Percentiles rank a stretch among this genome's conserved stretches.
These are phyloP conservation scores for Fusarium verticillioides DNA, from an alignment of 2,329 filamentous ascomycete genomes.

Conservation along the genomic window DNA sequence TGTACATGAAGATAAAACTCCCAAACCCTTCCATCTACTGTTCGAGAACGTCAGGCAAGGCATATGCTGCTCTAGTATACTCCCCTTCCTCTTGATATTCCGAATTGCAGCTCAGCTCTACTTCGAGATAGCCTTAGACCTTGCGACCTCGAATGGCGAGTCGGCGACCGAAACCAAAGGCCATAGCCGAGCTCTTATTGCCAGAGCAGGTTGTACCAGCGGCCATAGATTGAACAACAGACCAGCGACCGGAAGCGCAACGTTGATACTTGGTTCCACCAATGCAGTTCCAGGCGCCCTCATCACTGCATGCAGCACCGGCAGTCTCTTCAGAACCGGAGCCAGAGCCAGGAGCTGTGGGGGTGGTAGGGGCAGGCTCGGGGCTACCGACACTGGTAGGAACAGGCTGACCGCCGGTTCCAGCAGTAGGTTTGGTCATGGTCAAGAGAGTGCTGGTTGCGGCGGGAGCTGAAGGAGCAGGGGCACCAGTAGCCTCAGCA, in stretches of 20 bases:
- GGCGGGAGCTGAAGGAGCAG: constrained; percentile 34
- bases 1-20: constrained; percentile 34
- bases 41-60: constrained; percentile 16
- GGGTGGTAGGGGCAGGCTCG: constrained; percentile 21
- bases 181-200: constrained; percentile 43
- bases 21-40: constrained; percentile 11
- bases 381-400: constrained; percentile 25
- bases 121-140: constrained; percentile 18
- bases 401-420: constrained; percentile 19
- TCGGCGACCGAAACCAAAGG: constrained; percentile 31
- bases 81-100: constrained; percentile 18
- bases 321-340: constrained; percentile 47
- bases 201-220: constrained; percentile 62
- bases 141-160: constrained; percentile 29
- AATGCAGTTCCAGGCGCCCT: constrained; percentile 70
- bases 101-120: background rate
- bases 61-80: constrained; percentile 4
- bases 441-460: constrained; percentile 39
- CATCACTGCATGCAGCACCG: constrained; percentile 59
- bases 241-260: constrained; percentile 70
- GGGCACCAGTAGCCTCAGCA: constrained; percentile 37
- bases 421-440: constrained; percentile 37
- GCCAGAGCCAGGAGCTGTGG: constrained; percentile 36
- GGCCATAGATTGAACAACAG: constrained; percentile 59
- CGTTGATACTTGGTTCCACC: constrained; percentile 68